Conservation (phyloP, 345 rosid species). For the Citrus sinensis region DNA sequence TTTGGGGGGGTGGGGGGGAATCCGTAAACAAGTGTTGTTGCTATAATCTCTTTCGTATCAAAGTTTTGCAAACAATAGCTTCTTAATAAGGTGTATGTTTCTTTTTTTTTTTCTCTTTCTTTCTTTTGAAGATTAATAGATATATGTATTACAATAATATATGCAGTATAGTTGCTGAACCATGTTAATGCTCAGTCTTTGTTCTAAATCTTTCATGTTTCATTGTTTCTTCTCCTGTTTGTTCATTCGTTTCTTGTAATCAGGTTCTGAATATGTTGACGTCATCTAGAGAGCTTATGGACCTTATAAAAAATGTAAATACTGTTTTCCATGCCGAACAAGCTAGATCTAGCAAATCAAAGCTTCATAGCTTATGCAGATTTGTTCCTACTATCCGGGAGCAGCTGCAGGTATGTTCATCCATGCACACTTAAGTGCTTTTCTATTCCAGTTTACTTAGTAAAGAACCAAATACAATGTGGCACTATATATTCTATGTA, state of each 20-base stretch:
- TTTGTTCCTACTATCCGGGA: constrained; percentile 68
- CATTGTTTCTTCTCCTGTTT: not conserved
- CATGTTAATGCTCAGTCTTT: not conserved
- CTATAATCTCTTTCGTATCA: not conserved
- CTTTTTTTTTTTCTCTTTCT: too few relatives aligned
- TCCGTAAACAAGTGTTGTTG: not conserved
- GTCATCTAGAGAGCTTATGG: constrained; percentile 68
- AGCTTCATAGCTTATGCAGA: constrained; percentile 40
- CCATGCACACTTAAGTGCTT: not conserved
- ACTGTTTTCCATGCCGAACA: constrained; percentile 60
- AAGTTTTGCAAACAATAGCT: not conserved
- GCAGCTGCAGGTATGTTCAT: constrained; percentile 61
- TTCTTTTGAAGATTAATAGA: not conserved
- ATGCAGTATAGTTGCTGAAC: not conserved
- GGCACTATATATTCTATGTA: not conserved
- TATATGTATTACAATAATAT: not conserved
- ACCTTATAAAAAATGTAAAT: constrained; percentile 64
- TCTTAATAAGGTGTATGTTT: too few relatives aligned
- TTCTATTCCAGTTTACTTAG: not conserved
- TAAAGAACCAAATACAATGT: not conserved
- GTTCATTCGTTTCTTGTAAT: constrained; percentile 8
- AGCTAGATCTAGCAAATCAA: constrained; percentile 48
- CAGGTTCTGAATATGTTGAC: constrained; percentile 69
- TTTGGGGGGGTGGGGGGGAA: too few relatives aligned
- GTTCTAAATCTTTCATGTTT: not conserved